Conservation (phyloP, 768 basidiomycete species). For the Phanerochaete carnosa region DNA sequence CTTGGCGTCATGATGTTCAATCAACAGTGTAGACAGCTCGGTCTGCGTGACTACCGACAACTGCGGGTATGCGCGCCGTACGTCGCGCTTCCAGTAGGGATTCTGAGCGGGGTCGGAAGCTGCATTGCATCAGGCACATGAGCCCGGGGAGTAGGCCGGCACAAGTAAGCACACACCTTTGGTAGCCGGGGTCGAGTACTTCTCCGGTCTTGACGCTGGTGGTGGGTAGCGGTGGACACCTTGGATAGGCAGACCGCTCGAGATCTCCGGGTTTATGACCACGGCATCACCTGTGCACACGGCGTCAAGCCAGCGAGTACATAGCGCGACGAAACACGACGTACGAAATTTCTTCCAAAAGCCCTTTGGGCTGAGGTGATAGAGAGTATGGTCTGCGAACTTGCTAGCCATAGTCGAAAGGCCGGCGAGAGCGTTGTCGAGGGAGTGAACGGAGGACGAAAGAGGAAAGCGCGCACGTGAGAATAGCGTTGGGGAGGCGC, state of each 20-base stretch:
- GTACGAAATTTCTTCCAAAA: constrained; percentile 97
- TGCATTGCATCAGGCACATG: constrained; percentile 27
- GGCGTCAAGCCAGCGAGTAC: background rate
- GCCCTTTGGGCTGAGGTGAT: constrained; percentile 85
- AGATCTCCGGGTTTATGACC: constrained; percentile 88
- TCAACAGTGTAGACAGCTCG: constrained; percentile 75
- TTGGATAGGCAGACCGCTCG: constrained; percentile 81
- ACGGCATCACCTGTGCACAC: constrained; percentile 64
- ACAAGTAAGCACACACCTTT: constrained; percentile 52
- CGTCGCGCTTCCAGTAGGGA: constrained; percentile 96
- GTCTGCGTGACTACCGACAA: constrained; percentile 85
- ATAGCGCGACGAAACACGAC: constrained; percentile 25
- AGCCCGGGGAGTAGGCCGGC: background rate
- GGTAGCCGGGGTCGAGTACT: constrained; percentile 83
- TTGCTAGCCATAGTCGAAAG: constrained; percentile 45
- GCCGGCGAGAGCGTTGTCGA: background rate
- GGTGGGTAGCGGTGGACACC: constrained; percentile 75
- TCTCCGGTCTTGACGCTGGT: constrained; percentile 85
- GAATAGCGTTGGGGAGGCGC: background rate
- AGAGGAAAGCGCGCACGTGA: constrained; percentile 2
- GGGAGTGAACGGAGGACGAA: constrained; percentile 7
- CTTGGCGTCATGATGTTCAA: constrained; percentile 68
- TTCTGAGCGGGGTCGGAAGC: constrained; percentile 87
- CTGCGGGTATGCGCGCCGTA: constrained; percentile 88
- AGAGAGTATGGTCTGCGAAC: constrained; percentile 83